Base-by-base conservation (phyloP, 225 moss, liverwort and hornwort genomes). In the Bryum argenteum region DNA sequence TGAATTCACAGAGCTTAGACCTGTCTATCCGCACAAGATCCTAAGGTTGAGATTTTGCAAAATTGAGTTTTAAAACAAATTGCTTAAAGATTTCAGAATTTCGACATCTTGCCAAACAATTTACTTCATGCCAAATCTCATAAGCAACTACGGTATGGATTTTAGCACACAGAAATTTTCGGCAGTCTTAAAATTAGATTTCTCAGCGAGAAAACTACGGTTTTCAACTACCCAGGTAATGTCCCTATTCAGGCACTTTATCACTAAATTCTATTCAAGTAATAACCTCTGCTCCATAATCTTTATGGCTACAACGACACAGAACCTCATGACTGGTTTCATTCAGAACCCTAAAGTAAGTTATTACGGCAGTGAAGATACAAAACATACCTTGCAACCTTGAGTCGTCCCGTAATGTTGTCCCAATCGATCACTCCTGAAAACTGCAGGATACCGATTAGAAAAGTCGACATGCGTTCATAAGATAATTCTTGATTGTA, bases 371-470 rank as follows among this genome's bases (percentile, higher is more conserved):
- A 11, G 57, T 21, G 73, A 57, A 21, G 13, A 55, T 21, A 1
- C 20, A 51, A 59, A 69, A 77, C 63, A 16, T 58, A 72, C 72
- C 67, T 76, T 44, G 45, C 65, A 65, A 60, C 65, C 11, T 68
- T 51, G 42, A 63, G 28, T 33, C 33, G 33, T 33, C 33, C 33
- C 33, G 33, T 33, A 33, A 33, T 33, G 57, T 64, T 5, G 42
- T 60, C 54, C n/a, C 71, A 8, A 58, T 71, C 54, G 5, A 75
- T 26, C 54, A 23, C 20, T 40, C 14, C 39, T 75, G 5, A 26
- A 33, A 9, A 69, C 28, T 7, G 21, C 10, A 44, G n/a, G 33
- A 28, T 9, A 21, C 26, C 9, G 13, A 52, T 21, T 0, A 33
- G 33, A 24, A 59, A 41, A 15, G 3, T 47, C 9, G 26, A 12